A percentile compares a stretch with the other conserved stretches of the same genome.
Evolutionary conservation across 164 flowering plant genomes (phyloP).

Genomic region (Euptelea pleiosperma): DNA sequence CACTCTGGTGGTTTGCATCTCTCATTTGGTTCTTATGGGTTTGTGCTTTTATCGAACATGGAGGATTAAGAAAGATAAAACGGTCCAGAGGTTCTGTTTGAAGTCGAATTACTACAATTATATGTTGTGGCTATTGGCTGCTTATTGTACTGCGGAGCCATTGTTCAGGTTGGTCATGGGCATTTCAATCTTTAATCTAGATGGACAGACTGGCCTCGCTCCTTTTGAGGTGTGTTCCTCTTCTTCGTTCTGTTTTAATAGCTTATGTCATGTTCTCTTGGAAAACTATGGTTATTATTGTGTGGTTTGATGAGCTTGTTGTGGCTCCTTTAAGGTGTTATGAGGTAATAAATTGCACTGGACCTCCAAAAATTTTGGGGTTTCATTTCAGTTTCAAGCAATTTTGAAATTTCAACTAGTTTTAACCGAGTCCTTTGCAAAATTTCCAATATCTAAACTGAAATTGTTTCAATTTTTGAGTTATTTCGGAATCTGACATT

Average conservation of each 20-base stretch:
- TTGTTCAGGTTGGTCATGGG: slow-evolving; percentile 81
- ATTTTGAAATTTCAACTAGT: no score
- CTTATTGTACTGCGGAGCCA: slow-evolving; percentile 70
- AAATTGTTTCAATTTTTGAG: no score
- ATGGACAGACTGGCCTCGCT: slow-evolving; percentile 61
- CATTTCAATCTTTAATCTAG: slow-evolving; percentile 64
- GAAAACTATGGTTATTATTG: not conserved
- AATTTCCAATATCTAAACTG: no score
- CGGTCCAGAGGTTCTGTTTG: slow-evolving; percentile 56
- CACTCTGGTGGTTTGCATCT: slow-evolving; percentile 55
- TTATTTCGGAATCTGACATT: no score
- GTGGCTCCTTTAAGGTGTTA: no score
- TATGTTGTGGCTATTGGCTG: slow-evolving; percentile 60
- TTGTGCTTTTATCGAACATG: slow-evolving; percentile 74
- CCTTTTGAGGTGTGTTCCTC: slow-evolving; percentile 75
- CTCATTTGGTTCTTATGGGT: slow-evolving; percentile 67
- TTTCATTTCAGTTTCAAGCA: no score
- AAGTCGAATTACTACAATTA: slow-evolving; percentile 66
- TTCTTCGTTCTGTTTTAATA: not conserved
- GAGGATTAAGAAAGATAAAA: slow-evolving; percentile 52
- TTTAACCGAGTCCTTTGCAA: no score
- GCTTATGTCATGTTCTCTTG: not conserved
- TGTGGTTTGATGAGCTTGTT: not conserved
- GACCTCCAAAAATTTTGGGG: no score
- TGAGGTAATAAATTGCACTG: no score